phyloP scores from a whole-genome alignment of 176 grass and related monocot species.

The Triticum monococcum region DNA sequence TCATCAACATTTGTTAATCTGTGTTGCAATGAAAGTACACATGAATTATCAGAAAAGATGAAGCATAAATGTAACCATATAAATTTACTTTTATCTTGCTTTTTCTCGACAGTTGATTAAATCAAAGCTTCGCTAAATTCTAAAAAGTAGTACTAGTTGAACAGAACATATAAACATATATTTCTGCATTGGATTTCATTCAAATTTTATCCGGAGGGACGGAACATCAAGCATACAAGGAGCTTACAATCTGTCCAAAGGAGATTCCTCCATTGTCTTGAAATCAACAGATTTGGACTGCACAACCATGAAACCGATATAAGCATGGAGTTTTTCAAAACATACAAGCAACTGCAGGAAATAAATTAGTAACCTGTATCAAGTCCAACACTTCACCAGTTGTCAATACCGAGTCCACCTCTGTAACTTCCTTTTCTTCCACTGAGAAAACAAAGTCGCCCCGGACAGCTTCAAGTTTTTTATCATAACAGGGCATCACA shows the following conservation, averaged over 20 bases:
- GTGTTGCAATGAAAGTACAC: slow-evolving; percentile 19
- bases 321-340: slow-evolving; percentile 6
- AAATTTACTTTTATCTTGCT: background rate
- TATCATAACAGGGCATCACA: slow-evolving; percentile 99
- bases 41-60: background rate
- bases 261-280: slow-evolving; percentile 73
- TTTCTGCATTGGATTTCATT: background rate
- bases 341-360: background rate
- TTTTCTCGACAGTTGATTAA: background rate
- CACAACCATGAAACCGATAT: slow-evolving; percentile 41
- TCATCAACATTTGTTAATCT: slow-evolving; percentile 94
- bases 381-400: slow-evolving; percentile 94
- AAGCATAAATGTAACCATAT: background rate
- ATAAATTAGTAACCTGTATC: slow-evolving; percentile 69
- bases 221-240: slow-evolving; percentile 25
- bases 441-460: slow-evolving; percentile 81
- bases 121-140: background rate
- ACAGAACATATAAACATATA: slow-evolving; percentile 2
- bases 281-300: slow-evolving; percentile 88
- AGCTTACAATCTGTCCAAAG: slow-evolving; percentile 78
- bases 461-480: slow-evolving; percentile 91
- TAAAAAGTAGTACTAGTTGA: background rate
- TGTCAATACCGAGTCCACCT: slow-evolving; percentile 96
- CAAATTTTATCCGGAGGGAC: background rate
- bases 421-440: slow-evolving; percentile 65